phyloP scores from a whole-genome alignment of 768 basidiomycete genomes.

The Rhodotorula sphaerocarpa region DNA sequence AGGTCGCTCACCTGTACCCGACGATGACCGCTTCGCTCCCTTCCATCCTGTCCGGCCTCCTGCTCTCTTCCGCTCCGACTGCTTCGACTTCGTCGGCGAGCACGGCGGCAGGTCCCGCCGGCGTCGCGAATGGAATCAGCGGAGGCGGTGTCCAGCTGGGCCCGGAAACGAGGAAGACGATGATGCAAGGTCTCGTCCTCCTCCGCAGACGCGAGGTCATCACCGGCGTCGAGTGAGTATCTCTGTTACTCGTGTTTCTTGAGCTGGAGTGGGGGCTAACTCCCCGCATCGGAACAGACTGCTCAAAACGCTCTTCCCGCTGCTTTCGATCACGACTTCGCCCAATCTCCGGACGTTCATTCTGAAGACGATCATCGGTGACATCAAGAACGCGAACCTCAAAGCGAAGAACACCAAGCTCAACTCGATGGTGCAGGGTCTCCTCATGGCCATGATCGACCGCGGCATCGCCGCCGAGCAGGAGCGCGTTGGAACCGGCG shows the following conservation, averaged over 20 bases:
- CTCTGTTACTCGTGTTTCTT: not conserved
- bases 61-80: slow-evolving; percentile 67
- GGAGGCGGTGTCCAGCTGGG: slow-evolving; percentile 35
- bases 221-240: slow-evolving; percentile 74
- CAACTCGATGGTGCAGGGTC: slow-evolving; percentile 87
- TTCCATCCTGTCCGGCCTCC: slow-evolving; percentile 62
- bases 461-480: slow-evolving; percentile 77
- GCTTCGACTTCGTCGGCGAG: slow-evolving; percentile 46
- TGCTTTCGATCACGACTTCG: slow-evolving; percentile 88
- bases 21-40: slow-evolving; percentile 81
- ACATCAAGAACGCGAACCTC: slow-evolving; percentile 81
- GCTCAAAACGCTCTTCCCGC: slow-evolving; percentile 81
- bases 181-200: slow-evolving; percentile 87
- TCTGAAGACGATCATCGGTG: slow-evolving; percentile 84
- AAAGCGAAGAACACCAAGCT: slow-evolving; percentile 88
- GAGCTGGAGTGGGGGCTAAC: no score
- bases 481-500: slow-evolving; percentile 71
- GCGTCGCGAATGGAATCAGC: slow-evolving; percentile 15
- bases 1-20: slow-evolving; percentile 91
- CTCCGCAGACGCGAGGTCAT: slow-evolving; percentile 87
- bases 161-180: slow-evolving; percentile 70
- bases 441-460: slow-evolving; percentile 94
- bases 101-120: not conserved
- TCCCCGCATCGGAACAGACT: slow-evolving; percentile 53
- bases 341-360: slow-evolving; percentile 73